Base-by-base conservation (phyloP, 345 rosid genomes). In the Brassica nigra region DNA sequence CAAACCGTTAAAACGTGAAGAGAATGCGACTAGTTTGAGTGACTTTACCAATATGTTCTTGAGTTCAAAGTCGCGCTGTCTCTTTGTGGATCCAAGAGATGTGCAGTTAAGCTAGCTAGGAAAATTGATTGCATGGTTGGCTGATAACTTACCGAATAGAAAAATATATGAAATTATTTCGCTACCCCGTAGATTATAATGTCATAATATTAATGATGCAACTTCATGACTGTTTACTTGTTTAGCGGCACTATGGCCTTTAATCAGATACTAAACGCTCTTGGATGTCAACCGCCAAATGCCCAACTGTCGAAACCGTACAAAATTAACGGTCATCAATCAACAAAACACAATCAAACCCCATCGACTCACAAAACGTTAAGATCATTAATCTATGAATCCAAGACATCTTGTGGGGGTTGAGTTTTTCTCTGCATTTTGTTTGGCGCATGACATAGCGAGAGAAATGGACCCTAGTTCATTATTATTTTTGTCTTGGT, bases 31-130 rank as follows among this genome's bases (percentile, higher is more conserved):
- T n/a, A 31, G 78, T 36, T 59, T 70, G 62, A 66, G 61, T 63
- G 85, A 82, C 62, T 68, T 83, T 76, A 83, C 82, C 15, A 34
- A 78, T 10, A 33, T 33, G 8, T 42, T 42, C 1, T 72, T 76
- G 54, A 74, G 85, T 67, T 76, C 85, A 4, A 62, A 83, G 27
- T 57, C 74, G 67, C 74, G 79, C 10, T 67, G 67, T 9, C 87
- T 92, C 79, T 92, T 92, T 82, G 96, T 92, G 71, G 97, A 92
- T 84, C 97, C 97, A 28, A 86, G 97, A 84, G 97, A 92, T 81
- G 92, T 92, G 37, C 74, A 71, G 54, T 15, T 74, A 65, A 37
- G 66, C 62, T 74, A 49, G 16, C 16, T 65, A 68, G 36, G 6
- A 11, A 61, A 42, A 69, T 69, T n/a, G 12, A 54, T 47, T 4